Evolutionary conservation across 148 eudicot species (phyloP), one percentile per base, ranked within the genome.

Genomic region (Camellia japonica): DNA sequence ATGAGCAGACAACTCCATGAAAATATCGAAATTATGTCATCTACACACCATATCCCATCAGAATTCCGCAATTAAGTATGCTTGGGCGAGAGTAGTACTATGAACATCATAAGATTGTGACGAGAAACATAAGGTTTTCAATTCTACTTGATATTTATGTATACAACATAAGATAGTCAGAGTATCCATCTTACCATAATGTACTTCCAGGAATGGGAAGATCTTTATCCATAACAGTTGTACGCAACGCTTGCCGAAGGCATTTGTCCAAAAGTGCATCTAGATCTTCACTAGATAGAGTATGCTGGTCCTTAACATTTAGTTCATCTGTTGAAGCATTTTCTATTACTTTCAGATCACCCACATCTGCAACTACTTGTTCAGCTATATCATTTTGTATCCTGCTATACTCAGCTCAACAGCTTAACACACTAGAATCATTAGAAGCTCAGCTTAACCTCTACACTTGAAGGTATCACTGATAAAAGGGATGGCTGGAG

Each of bases 171-270:
- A 70, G 8, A 66, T 41, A 38, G 23, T 43, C 5, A 23, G 55
- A 73, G 55, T 14, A 60, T 49, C 43, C 56, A 74, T 73, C 90
- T 82, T 90, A 96, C 99, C 99, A 96, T 60, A 96, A 79, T 77
- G 90, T 90, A 85, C 99, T 96, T 85, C 99, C 99, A 73, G 95
- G 91, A 82, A 93, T 86, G 58, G 99, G 99, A 83, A 93, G 94
- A 67, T 96, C 99, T 85, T 92, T 91, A 76, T 93, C 99, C 80
- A 91, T 92, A 73, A 96, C 85, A 41, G 95, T 90, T 19, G 95
- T 96, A 83, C 93, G 94, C 90, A 96, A 90, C 56, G 99, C 97
- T 86, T 96, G 99, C 77, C 92, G 81, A 80, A 96, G 93, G 83
- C 98, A 92, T 82, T 79, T 89, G 87, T 96, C 95, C 82, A 96